phyloP scores from a whole-genome alignment of 139 green algal genomes.

The Coelastrella sp. region DNA sequence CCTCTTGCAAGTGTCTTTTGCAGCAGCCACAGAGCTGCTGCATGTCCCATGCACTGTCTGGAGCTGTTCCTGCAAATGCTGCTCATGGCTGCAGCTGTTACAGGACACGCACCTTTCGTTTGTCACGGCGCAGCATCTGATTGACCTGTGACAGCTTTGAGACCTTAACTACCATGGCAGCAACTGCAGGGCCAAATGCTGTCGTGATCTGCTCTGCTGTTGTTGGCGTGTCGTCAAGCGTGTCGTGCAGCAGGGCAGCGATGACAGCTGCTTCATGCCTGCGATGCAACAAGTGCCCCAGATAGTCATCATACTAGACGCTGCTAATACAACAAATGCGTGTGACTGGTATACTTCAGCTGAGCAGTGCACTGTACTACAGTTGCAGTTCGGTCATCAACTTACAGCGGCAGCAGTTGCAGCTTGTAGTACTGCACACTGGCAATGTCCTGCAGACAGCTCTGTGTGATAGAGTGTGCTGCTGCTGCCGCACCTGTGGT shows the following conservation, averaged over 20 bases:
- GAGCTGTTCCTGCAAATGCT: no score
- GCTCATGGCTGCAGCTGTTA: neutral
- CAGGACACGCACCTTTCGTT: conserved; percentile 58
- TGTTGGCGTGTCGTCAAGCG: conserved; percentile 91
- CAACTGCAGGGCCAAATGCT: conserved; percentile 58
- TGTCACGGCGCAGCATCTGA: conserved; percentile 85
- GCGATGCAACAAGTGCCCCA: neutral
- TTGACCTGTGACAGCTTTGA: conserved; percentile 89
- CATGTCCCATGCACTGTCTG: no score
- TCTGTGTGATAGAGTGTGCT: no score
- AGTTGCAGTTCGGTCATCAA: no score
- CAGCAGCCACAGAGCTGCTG: no score
- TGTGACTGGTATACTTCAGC: neutral
- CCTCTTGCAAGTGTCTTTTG: no score
- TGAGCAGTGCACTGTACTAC: neutral
- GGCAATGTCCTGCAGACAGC: no score
- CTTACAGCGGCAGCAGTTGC: no score
- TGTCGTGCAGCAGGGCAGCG: conserved; percentile 93
- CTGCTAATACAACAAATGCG: neutral
- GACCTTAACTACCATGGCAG: conserved; percentile 84
- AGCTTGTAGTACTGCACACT: no score
- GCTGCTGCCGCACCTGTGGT: neutral
- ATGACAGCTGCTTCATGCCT: conserved; percentile 84
- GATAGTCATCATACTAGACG: neutral
- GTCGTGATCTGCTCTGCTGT: conserved; percentile 29